phyloP scores from a whole-genome alignment of 192 early-diverging fungal species.

The Coemansia sp. region DNA sequence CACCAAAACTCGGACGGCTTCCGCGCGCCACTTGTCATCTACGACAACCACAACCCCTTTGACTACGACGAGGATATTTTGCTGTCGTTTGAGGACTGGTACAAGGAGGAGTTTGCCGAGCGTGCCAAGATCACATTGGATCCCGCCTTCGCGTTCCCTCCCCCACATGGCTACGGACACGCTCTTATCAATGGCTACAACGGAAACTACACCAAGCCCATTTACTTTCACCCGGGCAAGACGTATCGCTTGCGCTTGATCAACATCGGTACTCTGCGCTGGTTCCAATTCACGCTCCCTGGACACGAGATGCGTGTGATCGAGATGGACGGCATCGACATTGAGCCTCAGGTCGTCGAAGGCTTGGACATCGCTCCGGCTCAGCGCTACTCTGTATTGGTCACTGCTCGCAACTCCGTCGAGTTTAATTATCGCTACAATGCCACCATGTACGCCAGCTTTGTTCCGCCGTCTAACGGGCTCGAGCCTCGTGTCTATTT shows the following conservation, averaged over 20 bases:
- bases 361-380: constrained; percentile 64
- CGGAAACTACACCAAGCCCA: constrained; percentile 53
- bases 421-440: constrained; percentile 69
- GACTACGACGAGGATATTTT: constrained; percentile 67
- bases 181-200: constrained; percentile 37
- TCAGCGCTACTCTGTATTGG: constrained; percentile 77
- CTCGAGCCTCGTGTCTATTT: constrained; percentile 56
- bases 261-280: constrained; percentile 68
- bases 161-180: constrained; percentile 60
- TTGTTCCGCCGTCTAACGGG: constrained; percentile 48
- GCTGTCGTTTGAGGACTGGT: constrained; percentile 72
- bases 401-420: constrained; percentile 62
- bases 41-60: constrained; percentile 55
- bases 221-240: constrained; percentile 70
- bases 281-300: constrained; percentile 72
- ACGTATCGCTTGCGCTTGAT: constrained; percentile 80
- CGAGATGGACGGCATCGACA: constrained; percentile 75
- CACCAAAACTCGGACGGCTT: constrained; percentile 83
- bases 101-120: constrained; percentile 59
- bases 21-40: constrained; percentile 68
- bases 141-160: constrained; percentile 59
- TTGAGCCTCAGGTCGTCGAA: constrained; percentile 57
- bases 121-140: constrained; percentile 52
- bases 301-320: constrained; percentile 76
- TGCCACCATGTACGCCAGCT: constrained; percentile 59